A percentile compares a stretch with the other conserved stretches of the same genome.
These are phyloP conservation scores for Dunaliella salina DNA, from an alignment of 163 green algal species.

Conservation along the genomic window DNA sequence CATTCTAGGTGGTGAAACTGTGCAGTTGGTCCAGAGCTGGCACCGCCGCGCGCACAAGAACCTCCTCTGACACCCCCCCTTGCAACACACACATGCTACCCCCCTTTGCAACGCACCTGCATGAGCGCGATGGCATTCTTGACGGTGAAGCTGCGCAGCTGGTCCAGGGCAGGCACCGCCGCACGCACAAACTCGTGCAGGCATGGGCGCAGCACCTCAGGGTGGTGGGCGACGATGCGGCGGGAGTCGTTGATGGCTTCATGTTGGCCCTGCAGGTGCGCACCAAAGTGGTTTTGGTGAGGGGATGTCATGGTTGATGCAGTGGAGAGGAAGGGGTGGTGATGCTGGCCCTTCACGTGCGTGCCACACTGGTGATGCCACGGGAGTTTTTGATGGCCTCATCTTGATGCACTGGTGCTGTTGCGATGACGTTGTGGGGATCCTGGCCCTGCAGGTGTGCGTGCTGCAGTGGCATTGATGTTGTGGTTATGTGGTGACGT, in stretches of 20 bases:
- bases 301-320: too few species aligned
- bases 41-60: too few species aligned
- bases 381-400: constrained; percentile 60
- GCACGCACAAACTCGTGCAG: constrained; percentile 50
- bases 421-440: too few species aligned
- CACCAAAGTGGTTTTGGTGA: too few species aligned
- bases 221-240: constrained; percentile 60
- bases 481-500: too few species aligned
- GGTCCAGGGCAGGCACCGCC: constrained; percentile 54
- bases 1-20: constrained; percentile 56
- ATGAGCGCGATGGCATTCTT: constrained; percentile 60
- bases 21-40: constrained; percentile 63
- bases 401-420: too few species aligned
- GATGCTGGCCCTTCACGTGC: too few species aligned
- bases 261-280: constrained; percentile 58
- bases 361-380: too few species aligned
- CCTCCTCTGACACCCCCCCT: too few species aligned
- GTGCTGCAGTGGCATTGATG: too few species aligned
- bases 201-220: constrained; percentile 25
- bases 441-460: too few species aligned
- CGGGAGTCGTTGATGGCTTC: constrained; percentile 60
- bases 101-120: constrained; percentile 12
- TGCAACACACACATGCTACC: not conserved
- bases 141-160: constrained; percentile 58
- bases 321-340: too few species aligned